phyloP scores from a whole-genome alignment of 495 filamentous ascomycete species.

The Xylaria longipes region DNA sequence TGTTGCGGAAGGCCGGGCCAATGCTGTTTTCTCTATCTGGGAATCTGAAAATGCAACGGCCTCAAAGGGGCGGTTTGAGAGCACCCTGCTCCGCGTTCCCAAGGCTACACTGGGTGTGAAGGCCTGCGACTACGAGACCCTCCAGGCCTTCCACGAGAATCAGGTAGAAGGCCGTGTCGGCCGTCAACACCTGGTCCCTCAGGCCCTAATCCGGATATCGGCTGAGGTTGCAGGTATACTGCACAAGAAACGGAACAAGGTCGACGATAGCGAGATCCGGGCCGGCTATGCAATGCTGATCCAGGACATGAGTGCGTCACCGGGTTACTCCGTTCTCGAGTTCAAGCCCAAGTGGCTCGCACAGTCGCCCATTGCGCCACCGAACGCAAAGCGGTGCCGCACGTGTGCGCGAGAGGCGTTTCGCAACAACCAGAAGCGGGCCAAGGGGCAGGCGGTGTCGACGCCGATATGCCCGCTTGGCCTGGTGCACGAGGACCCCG shows the following conservation, averaged over 20 bases:
- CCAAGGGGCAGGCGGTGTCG: conserved; percentile 29
- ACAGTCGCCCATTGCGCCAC: conserved; percentile 80
- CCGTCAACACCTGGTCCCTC: conserved; percentile 64
- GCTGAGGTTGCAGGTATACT: conserved; percentile 45
- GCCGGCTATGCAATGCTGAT: conserved; percentile 74
- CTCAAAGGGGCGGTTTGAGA: conserved; percentile 41
- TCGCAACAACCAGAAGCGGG: conserved; percentile 48
- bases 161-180: conserved; percentile 64
- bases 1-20: conserved; percentile 71
- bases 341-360: conserved; percentile 96
- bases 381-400: conserved; percentile 70
- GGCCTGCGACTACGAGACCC: conserved; percentile 60
- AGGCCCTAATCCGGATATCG: conserved; percentile 62
- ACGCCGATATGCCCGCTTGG: conserved; percentile 46
- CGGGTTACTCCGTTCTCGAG: conserved; percentile 64
- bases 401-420: conserved; percentile 80
- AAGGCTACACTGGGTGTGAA: conserved; percentile 61
- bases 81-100: conserved; percentile 68
- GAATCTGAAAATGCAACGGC: conserved; percentile 37
- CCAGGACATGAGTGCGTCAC: conserved; percentile 72
- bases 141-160: conserved; percentile 63
- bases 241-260: conserved; percentile 32
- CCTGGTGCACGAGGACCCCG: conserved; percentile 40
- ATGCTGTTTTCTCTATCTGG: conserved; percentile 69
- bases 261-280: conserved; percentile 55